A percentile compares a stretch with the other conserved stretches of the same genome.
phyloP scores from a whole-genome alignment of 805 yeast species.

The Kodamaea laetipori region DNA sequence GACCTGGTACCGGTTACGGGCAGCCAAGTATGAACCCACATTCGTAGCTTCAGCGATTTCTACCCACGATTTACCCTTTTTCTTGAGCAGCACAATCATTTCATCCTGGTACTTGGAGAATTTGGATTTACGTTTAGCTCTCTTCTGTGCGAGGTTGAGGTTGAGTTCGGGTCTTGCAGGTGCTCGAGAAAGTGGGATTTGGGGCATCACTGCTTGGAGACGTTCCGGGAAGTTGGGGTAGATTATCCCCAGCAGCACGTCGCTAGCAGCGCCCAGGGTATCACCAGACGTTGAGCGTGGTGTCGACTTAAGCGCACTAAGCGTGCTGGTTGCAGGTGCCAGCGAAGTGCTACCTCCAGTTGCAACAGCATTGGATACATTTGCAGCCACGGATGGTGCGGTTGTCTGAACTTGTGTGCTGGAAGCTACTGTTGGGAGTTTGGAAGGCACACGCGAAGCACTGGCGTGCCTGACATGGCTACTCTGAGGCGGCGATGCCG shows the following conservation, averaged over 20 bases:
- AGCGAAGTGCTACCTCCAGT: background rate
- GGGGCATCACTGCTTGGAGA: slow-evolving; percentile 39
- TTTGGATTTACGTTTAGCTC: slow-evolving; percentile 65
- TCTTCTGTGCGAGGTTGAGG: slow-evolving; percentile 45
- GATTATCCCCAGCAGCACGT: slow-evolving; percentile 15
- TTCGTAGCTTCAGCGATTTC: slow-evolving; percentile 68
- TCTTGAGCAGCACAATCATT: slow-evolving; percentile 60
- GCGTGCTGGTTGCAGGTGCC: slow-evolving; percentile 1
- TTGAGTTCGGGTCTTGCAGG: slow-evolving; percentile 47
- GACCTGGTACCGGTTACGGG: slow-evolving; percentile 77
- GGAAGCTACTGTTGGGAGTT: no score
- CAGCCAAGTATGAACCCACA: slow-evolving; percentile 69
- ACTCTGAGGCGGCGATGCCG: background rate
- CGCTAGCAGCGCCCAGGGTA: slow-evolving; percentile 7
- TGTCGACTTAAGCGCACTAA: slow-evolving; percentile 1
- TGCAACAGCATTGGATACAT: background rate
- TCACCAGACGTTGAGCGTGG: slow-evolving; percentile 6
- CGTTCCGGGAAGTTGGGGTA: slow-evolving; percentile 28
- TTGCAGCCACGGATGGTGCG: background rate
- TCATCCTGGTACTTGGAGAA: slow-evolving; percentile 70
- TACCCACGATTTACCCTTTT: slow-evolving; percentile 67
- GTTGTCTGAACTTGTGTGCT: background rate
- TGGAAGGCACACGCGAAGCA: no score
- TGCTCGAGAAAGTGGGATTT: slow-evolving; percentile 50
- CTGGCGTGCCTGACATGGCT: background rate